Evolutionary conservation across 768 basidiomycete genomes (phyloP).

Genomic region (Fomitopsis pulvina): DNA sequence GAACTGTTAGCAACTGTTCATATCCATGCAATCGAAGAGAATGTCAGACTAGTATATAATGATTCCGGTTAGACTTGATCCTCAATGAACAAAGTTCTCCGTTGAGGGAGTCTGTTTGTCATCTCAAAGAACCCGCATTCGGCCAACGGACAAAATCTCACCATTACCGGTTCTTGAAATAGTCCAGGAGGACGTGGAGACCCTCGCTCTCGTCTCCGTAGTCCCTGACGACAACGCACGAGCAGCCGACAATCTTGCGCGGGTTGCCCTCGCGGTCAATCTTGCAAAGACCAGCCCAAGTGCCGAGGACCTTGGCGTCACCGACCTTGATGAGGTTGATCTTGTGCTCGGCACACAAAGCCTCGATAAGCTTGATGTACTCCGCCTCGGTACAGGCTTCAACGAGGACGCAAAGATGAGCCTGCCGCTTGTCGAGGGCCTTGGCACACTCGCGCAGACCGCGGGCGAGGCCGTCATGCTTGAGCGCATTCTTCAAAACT

Average conservation of each 20-base stretch:
- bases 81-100: slow-evolving; percentile 60
- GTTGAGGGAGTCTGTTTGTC: slow-evolving; percentile 93
- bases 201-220: slow-evolving; percentile 95
- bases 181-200: slow-evolving; percentile 86
- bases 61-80: slow-evolving; percentile 87
- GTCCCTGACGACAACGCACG: slow-evolving; percentile 96
- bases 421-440: slow-evolving; percentile 97
- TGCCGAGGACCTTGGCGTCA: slow-evolving; percentile 95
- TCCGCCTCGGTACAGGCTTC: slow-evolving; percentile 99
- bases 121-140: slow-evolving; percentile 35
- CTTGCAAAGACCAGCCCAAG: slow-evolving; percentile 99
- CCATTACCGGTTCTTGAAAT: slow-evolving; percentile 87
- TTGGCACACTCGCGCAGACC: slow-evolving; percentile 98
- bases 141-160: slow-evolving; percentile 21
- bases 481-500: slow-evolving; percentile 98
- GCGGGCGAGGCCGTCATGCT: slow-evolving; percentile 96
- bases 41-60: slow-evolving; percentile 69
- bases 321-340: slow-evolving; percentile 99
- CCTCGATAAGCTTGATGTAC: slow-evolving; percentile 99
- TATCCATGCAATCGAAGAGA: not conserved
- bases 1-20: too few species aligned
- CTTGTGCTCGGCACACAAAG: slow-evolving; percentile 98
- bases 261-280: slow-evolving; percentile 99
- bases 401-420: slow-evolving; percentile 96
- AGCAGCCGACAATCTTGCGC: slow-evolving; percentile 90